Evolutionary conservation across 1,284 basidiomycete species (phyloP), one percentile per base, ranked within the genome.

Genomic region (Anthracocystis walkeri): DNA sequence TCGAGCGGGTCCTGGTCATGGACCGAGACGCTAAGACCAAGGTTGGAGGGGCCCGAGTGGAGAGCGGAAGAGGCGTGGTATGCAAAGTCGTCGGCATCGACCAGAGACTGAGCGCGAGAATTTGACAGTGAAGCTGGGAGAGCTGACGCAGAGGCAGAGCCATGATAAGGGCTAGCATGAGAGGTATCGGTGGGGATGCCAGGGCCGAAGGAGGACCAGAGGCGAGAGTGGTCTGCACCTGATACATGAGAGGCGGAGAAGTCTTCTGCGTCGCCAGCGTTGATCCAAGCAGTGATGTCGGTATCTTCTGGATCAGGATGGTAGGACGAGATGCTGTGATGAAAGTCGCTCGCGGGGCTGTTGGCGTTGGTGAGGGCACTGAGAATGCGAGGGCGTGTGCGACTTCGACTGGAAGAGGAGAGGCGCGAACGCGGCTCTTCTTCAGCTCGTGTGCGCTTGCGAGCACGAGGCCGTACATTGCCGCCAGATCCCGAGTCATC

Each of bases 221-320:
- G 62, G 29, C 73, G 60, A 25, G 67, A 66, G 25, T 75, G 73
- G 14, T 75, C 73, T 21, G 63, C 48, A 20, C 38, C 23, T 4
- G 54, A 25, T 7, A 61, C 54, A 25, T 63, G 59, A 1, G 67
- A 53, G 11, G 64, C 21, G 31, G 46, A 51, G 29, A 75, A 66
- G 18, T 75, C 73, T 33, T 75, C 68, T 40, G 49, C 56, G 21
- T 76, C 74, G 49, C 74, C 74, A 4, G 74, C 65, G 41, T 76
- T 72, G 65, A 76, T 76, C 74, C 74, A 76, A 25, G 74, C 74
- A 21, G 74, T 76, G 45, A 76, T 76, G 50, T 76, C 74, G 45
- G 73, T 67, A 20, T 75, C 73, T 42, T 76, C 68, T 16, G 66
- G 58, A 49, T 75, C 72, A 29, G 71, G 42, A 18, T 75, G 72